These are phyloP conservation scores for Dicorynia guianensis DNA, from an alignment of 306 rosid genomes.

Conservation along the genomic window DNA sequence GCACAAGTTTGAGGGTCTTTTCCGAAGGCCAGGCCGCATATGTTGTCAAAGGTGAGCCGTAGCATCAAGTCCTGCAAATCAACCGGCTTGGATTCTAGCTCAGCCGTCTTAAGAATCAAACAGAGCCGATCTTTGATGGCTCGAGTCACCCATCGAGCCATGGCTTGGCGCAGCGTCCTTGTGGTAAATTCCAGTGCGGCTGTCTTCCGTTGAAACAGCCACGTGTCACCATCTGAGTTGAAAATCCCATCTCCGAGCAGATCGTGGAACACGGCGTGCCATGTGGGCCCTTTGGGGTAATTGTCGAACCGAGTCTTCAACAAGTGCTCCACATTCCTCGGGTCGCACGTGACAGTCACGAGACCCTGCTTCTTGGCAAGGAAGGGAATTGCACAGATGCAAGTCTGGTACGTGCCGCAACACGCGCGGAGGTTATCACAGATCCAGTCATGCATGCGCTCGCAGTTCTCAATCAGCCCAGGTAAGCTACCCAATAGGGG, in stretches of 20 bases:
- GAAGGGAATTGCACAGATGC: slow-evolving; percentile 10
- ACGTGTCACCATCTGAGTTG: slow-evolving; percentile 3
- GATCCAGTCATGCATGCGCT: slow-evolving; percentile 32
- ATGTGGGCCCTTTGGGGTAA: slow-evolving; percentile 30
- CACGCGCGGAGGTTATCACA: slow-evolving; percentile 17
- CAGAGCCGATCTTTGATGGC: slow-evolving; percentile 27
- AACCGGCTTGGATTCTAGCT: not conserved
- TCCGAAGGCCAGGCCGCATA: slow-evolving; percentile 34
- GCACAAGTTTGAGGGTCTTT: slow-evolving; percentile 1
- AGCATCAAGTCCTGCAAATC: slow-evolving; percentile 18
- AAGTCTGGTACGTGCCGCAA: slow-evolving; percentile 30
- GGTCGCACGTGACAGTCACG: slow-evolving; percentile 34
- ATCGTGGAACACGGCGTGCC: slow-evolving; percentile 21
- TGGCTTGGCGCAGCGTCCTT: slow-evolving; percentile 29
- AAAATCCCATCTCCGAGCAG: slow-evolving; percentile 18
- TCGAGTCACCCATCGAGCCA: slow-evolving; percentile 33
- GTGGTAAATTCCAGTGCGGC: slow-evolving; percentile 28
- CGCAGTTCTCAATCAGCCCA: not conserved
- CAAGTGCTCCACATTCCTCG: slow-evolving; percentile 12
- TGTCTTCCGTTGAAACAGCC: slow-evolving; percentile 31
- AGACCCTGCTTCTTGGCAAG: slow-evolving; percentile 14
- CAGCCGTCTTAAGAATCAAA: not conserved
- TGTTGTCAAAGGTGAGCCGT: slow-evolving; percentile 23
- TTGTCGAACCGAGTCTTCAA: slow-evolving; percentile 15
- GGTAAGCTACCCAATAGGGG: slow-evolving; percentile 24